Base-by-base conservation (phyloP, 78 protist genomes). In the Chrysochromulina tobinii region DNA sequence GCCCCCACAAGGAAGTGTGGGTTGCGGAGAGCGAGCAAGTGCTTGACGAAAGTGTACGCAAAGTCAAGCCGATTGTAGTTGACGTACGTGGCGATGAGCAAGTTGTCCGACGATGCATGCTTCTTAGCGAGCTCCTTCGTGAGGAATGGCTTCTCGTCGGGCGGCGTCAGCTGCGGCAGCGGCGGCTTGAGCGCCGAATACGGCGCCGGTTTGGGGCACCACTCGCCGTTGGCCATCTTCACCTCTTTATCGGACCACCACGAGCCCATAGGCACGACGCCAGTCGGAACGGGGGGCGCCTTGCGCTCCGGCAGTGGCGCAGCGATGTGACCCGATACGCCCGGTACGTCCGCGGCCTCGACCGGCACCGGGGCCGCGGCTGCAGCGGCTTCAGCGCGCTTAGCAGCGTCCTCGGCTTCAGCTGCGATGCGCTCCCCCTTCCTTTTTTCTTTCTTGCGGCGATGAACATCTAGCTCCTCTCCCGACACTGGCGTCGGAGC, bases 31-130 rank as follows among this genome's bases (percentile, higher is more conserved):
- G 83, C 54, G 8, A 27, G 12, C 27, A 75, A 57, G 57, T 75
- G 83, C 57, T 66, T 66, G 27, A 66, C 83, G 12, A 75, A n/a
- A 54, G 83, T 75, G 83, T 17, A 75, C 27, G 57, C 83, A 15
- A 75, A 75, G 57, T 75, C 83, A 23, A 75, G 83, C 83, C 83
- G 83, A 57, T 75, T 27, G 83, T 17, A 75, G 83, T 75, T 75
- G 83, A 75, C 83, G 83, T 75, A 75, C 58, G 83, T 75, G 83
- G 57, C 83, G 57, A 75, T 50, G 58, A 75, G 83, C 83, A 75
- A 50, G 57, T 75, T 75, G 83, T 75, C 83, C 27, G 54, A 11
- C n/a, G 83, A 75, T 23, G 83, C 83, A 57, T 75, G 83, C 83
- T 75, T 75, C 83, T 50, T 75, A 3, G 83, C 83, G n/a, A 75